Evolutionary conservation across 768 basidiomycete genomes (phyloP).

Genomic region (Daedaleopsis sinensis): DNA sequence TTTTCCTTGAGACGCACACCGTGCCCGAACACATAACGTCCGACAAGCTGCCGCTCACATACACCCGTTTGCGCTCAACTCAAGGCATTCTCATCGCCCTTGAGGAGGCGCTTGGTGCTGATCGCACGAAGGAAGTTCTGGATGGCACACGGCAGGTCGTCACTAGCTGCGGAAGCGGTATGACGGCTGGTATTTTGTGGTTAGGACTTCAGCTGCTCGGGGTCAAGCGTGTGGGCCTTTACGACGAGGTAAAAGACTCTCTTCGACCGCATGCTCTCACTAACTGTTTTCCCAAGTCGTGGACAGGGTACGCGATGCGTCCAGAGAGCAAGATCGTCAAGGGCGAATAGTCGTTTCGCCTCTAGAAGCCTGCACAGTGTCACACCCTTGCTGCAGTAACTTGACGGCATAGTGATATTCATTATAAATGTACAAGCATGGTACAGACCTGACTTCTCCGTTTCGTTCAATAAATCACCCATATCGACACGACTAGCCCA

Average conservation of each 20-base stretch:
- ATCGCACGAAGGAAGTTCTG: conserved; percentile 57
- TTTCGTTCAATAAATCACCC: neutral
- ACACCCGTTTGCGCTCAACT: conserved; percentile 31
- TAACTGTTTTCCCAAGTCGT: conserved; percentile 59
- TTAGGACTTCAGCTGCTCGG: conserved; percentile 81
- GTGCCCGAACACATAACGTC: conserved; percentile 20
- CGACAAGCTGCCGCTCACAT: conserved; percentile 52
- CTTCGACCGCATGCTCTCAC: neutral
- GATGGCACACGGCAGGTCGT: conserved; percentile 63
- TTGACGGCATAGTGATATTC: neutral
- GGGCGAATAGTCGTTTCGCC: conserved; percentile 12
- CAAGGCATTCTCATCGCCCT: conserved; percentile 55
- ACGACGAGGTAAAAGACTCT: conserved; percentile 80
- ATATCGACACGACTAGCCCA: neutral
- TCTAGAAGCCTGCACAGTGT: neutral
- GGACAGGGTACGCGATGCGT: conserved; percentile 91
- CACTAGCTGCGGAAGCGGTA: conserved; percentile 91
- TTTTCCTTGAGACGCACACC: conserved; percentile 58
- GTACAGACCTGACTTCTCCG: neutral
- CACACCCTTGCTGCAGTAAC: neutral
- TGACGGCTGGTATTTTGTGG: conserved; percentile 98
- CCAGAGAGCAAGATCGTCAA: conserved; percentile 74
- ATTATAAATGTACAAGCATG: neutral
- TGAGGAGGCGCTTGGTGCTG: conserved; percentile 61
- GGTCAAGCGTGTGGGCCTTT: conserved; percentile 64